phyloP scores from a whole-genome alignment of 257 asterid genomes.

The Jasminum sambac region DNA sequence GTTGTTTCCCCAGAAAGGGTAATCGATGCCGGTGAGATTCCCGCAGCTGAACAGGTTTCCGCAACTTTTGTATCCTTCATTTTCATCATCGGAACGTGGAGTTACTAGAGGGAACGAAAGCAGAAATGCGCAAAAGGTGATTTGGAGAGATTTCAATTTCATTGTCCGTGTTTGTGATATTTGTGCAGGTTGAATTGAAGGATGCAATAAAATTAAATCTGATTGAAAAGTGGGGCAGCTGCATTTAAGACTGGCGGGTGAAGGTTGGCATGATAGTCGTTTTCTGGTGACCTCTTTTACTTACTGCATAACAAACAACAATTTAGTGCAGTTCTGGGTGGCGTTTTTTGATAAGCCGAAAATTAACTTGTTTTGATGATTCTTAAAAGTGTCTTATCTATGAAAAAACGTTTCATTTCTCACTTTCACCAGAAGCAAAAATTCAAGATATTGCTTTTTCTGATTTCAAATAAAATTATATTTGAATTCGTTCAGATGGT shows the following conservation, averaged over 20 bases:
- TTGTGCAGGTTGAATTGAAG: neutral
- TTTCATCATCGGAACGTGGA: neutral
- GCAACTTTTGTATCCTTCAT: conserved; percentile 31
- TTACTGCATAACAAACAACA: too few species aligned
- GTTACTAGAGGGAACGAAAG: conserved; percentile 18
- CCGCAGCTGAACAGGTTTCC: conserved; percentile 48
- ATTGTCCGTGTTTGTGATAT: neutral
- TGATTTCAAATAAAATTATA: too few species aligned
- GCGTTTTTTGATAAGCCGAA: too few species aligned
- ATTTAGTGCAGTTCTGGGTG: too few species aligned
- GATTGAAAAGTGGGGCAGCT: neutral
- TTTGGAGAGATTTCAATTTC: conserved; percentile 9
- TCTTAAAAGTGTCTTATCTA: too few species aligned
- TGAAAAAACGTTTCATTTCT: too few species aligned
- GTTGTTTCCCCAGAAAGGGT: conserved; percentile 58
- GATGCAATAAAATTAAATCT: neutral
- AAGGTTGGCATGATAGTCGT: neutral
- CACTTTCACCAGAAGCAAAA: too few species aligned
- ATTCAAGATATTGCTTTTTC: too few species aligned
- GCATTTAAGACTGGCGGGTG: neutral
- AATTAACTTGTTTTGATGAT: too few species aligned
- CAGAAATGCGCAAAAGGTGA: neutral
- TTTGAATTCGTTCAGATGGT: too few species aligned
- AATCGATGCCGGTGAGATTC: conserved; percentile 32
- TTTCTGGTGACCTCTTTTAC: neutral